Conservation (phyloP, 768 basidiomycete species). For the Pluteus cervinus region DNA sequence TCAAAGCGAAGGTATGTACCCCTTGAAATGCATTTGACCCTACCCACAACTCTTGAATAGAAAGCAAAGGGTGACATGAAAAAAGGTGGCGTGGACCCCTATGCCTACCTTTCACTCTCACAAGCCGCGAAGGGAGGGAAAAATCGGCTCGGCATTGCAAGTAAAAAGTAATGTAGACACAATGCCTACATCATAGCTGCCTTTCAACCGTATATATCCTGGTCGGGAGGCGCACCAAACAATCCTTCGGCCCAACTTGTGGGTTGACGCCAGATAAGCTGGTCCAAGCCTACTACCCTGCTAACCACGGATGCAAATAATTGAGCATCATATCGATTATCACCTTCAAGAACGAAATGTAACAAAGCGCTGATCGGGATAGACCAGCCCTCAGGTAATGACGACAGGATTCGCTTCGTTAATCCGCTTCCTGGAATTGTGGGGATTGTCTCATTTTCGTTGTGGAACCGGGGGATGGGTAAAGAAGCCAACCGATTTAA, state of each 20-base stretch:
- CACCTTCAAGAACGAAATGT: slow-evolving; percentile 79
- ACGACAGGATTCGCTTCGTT: slow-evolving; percentile 56
- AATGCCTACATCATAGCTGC: slow-evolving; percentile 5
- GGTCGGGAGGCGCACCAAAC: slow-evolving; percentile 70
- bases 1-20: slow-evolving; percentile 84
- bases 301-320: slow-evolving; percentile 50
- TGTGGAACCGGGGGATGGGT: slow-evolving; percentile 36
- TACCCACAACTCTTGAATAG: slow-evolving; percentile 34
- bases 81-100: slow-evolving; percentile 82
- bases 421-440: slow-evolving; percentile 80
- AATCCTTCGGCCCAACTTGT: slow-evolving; percentile 60
- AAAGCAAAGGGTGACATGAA: slow-evolving; percentile 94
- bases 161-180: slow-evolving; percentile 41
- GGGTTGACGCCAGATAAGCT: slow-evolving; percentile 53
- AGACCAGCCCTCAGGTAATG: slow-evolving; percentile 43
- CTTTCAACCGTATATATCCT: slow-evolving; percentile 65
- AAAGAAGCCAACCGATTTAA: slow-evolving; percentile 40
- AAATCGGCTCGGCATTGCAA: slow-evolving; percentile 49
- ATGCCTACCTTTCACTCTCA: slow-evolving; percentile 81
- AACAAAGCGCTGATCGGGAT: slow-evolving; percentile 55
- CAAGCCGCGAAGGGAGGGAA: slow-evolving; percentile 58
- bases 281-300: slow-evolving; percentile 38
- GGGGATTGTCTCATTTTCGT: slow-evolving; percentile 36
- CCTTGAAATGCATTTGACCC: slow-evolving; percentile 1
- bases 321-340: slow-evolving; percentile 69